These are phyloP conservation scores for Theobroma cacao DNA, from an alignment of 345 rosid genomes.

Conservation along the genomic window DNA sequence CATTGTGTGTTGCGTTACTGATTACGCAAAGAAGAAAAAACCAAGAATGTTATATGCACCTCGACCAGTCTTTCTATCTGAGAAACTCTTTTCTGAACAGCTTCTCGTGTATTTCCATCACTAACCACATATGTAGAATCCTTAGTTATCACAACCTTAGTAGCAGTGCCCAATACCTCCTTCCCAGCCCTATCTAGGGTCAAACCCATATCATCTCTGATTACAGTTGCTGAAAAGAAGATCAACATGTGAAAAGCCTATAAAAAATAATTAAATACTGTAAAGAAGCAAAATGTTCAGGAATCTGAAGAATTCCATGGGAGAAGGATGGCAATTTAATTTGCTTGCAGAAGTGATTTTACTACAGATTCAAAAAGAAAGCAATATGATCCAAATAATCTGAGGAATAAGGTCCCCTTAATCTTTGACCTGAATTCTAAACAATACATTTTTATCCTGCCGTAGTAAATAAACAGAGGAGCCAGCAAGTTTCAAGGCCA, in stretches of 20 bases:
- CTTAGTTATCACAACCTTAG: conserved; percentile 65
- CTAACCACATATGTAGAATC: conserved; percentile 81
- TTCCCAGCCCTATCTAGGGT: conserved; percentile 70
- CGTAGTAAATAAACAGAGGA: background rate
- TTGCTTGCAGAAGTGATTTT: background rate
- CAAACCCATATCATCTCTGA: conserved; percentile 79
- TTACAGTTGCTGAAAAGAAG: conserved; percentile 59
- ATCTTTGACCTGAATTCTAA: background rate
- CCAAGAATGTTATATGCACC: conserved; percentile 37
- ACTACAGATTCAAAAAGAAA: background rate
- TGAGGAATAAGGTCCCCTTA: background rate
- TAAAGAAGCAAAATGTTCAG: background rate
- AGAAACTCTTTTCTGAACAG: conserved; percentile 73
- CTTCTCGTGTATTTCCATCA: conserved; percentile 61
- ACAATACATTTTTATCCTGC: background rate
- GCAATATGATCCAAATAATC: background rate
- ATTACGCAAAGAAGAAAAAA: background rate
- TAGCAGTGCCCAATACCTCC: conserved; percentile 76
- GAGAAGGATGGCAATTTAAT: background rate
- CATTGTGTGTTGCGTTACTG: background rate
- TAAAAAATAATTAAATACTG: background rate
- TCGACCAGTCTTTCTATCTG: conserved; percentile 61
- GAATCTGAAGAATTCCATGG: background rate
- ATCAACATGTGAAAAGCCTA: background rate
- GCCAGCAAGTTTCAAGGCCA: background rate